Evolutionary conservation across 352 stramenopile genomes (phyloP).

Genomic region (Phytophthora rubi): DNA sequence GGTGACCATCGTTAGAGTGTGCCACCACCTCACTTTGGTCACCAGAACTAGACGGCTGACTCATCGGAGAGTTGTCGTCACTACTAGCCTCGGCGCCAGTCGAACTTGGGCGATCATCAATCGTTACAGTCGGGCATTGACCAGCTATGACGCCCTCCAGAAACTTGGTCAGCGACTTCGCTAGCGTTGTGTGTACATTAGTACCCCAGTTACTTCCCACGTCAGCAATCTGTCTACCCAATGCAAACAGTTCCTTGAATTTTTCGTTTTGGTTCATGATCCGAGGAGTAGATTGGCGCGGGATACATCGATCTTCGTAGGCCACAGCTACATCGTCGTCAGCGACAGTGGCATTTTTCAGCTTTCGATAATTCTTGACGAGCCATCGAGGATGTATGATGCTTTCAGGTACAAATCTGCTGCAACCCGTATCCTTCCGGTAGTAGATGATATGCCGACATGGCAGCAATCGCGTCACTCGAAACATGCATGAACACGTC

Average conservation of each 20-base stretch:
- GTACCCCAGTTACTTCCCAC: not conserved
- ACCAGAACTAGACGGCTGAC: not conserved
- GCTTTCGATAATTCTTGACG: slow-evolving; percentile 6
- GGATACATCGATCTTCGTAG: slow-evolving; percentile 6
- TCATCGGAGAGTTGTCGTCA: not conserved
- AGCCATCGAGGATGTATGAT: slow-evolving; percentile 12
- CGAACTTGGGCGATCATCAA: not conserved
- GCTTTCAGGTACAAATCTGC: not conserved
- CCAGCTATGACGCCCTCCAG: not conserved
- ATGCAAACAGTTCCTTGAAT: slow-evolving; percentile 3
- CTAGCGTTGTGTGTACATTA: not conserved
- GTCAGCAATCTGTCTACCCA: slow-evolving; percentile 7
- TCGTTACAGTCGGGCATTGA: not conserved
- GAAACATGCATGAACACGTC: slow-evolving; percentile 16
- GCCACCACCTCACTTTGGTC: not conserved
- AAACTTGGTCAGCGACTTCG: not conserved
- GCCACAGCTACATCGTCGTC: not conserved
- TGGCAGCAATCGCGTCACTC: slow-evolving; percentile 2
- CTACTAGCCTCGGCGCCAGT: not conserved
- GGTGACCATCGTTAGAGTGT: not conserved
- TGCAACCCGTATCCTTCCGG: slow-evolving; percentile 5
- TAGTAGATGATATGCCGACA: slow-evolving; percentile 20
- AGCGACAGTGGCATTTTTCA: not conserved
- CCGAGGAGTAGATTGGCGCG: not conserved
- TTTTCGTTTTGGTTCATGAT: slow-evolving; percentile 10